phyloP scores from a whole-genome alignment of 2,329 filamentous ascomycete species.

The Alternaria metachromatica region DNA sequence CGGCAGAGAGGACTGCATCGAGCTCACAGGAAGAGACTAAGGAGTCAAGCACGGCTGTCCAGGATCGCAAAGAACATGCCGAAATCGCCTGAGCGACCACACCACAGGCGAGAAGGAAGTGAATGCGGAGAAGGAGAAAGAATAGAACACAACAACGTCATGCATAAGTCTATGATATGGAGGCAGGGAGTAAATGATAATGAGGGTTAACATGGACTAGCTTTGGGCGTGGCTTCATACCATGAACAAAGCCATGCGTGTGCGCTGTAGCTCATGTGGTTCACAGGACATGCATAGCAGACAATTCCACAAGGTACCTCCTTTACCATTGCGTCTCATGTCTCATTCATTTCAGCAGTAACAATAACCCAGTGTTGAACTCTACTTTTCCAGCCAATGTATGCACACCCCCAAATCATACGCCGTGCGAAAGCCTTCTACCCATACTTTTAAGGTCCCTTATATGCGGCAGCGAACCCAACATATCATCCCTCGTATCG shows the following conservation, averaged over 20 bases:
- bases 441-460: constrained; percentile 7
- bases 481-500: not conserved
- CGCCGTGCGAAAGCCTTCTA: constrained; percentile 50
- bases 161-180: too few relatives aligned
- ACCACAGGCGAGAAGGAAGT: too few relatives aligned
- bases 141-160: too few relatives aligned
- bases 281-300: not conserved
- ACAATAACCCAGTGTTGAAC: not conserved
- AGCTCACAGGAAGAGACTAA: too few relatives aligned
- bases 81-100: too few relatives aligned
- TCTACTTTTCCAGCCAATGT: not conserved
- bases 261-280: not conserved
- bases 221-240: not conserved
- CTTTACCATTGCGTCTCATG: not conserved
- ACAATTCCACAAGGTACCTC: not conserved
- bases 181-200: too few relatives aligned
- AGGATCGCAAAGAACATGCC: too few relatives aligned
- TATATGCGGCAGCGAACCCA: constrained; percentile 6
- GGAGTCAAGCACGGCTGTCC: too few relatives aligned
- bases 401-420: constrained; percentile 5
- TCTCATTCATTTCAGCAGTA: not conserved
- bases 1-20: too few relatives aligned
- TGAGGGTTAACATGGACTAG: too few relatives aligned
- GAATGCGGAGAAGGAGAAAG: too few relatives aligned
- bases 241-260: not conserved